Evolutionary conservation across 1,284 basidiomycete species (phyloP).

Genomic region (Cutaneotrichosporon mucoides): DNA sequence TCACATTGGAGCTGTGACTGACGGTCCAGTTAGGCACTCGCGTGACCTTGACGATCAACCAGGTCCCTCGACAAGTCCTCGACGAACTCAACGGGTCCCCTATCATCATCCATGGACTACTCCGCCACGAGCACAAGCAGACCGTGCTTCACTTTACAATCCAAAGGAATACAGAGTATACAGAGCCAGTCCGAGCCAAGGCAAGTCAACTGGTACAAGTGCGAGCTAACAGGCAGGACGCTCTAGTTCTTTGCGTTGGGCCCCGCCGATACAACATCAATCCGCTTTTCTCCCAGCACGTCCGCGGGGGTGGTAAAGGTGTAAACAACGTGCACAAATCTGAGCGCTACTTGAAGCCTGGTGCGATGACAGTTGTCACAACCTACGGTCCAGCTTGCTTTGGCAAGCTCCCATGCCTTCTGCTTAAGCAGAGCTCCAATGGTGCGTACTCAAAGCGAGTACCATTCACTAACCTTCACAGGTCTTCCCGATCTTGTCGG

Average conservation of each 20-base stretch:
- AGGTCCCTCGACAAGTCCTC: conserved; percentile 58
- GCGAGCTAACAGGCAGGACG: conserved; percentile 58
- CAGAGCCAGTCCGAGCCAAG: conserved; percentile 83
- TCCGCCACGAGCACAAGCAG: conserved; percentile 95
- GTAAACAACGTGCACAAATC: conserved; percentile 97
- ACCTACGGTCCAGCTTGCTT: conserved; percentile 86
- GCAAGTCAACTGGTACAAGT: conserved; percentile 48
- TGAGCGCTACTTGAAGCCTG: conserved; percentile 84
- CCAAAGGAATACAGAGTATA: conserved; percentile 93
- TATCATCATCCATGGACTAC: conserved; percentile 73
- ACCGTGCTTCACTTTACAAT: conserved; percentile 90
- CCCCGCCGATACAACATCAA: conserved; percentile 77
- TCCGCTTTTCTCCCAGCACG: conserved; percentile 89
- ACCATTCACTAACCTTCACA: neutral
- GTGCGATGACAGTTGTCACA: conserved; percentile 74
- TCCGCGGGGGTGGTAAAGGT: conserved; percentile 80
- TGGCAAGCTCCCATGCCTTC: conserved; percentile 73
- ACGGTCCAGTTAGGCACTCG: conserved; percentile 65
- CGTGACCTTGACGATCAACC: conserved; percentile 67
- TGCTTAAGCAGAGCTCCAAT: conserved; percentile 50
- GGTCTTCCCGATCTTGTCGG: conserved; percentile 76
- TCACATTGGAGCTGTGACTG: neutral
- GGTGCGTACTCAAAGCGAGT: neutral
- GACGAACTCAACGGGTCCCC: conserved; percentile 51
- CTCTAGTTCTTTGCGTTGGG: conserved; percentile 81